Percentiles rank a stretch among this genome's conserved stretches.
phyloP scores from a whole-genome alignment of 2,329 filamentous ascomycete species.

The Curvularia eragrostidis region DNA sequence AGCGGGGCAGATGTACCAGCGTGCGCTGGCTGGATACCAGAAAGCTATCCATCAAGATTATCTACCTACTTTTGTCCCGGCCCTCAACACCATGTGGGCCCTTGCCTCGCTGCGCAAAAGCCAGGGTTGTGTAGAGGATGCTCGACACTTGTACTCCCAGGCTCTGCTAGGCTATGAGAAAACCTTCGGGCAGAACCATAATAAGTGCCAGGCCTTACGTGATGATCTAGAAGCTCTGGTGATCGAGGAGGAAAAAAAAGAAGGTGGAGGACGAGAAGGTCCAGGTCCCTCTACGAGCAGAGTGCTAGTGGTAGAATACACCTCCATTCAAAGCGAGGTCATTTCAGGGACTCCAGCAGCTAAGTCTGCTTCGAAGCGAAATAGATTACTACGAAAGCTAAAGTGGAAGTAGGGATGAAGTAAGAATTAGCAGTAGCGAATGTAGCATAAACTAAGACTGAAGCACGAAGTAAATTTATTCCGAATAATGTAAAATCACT shows the following conservation, averaged over 20 bases:
- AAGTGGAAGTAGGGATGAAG: neutral
- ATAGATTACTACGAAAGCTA: neutral
- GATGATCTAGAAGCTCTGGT: constrained; percentile 1
- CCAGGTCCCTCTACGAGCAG: neutral
- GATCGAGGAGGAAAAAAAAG: neutral
- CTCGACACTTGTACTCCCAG: constrained; percentile 16
- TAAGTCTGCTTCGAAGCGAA: neutral
- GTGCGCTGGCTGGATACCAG: constrained; percentile 15
- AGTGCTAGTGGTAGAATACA: neutral
- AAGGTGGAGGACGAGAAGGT: neutral
- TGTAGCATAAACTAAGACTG: neutral
- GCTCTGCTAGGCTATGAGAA: constrained; percentile 18
- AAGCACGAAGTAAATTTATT: neutral
- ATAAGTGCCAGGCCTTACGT: constrained; percentile 2
- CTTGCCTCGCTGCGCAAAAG: neutral
- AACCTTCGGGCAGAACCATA: constrained; percentile 1
- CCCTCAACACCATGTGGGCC: neutral
- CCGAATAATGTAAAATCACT: neutral
- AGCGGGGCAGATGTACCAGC: constrained; percentile 18
- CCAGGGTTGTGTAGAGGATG: constrained; percentile 14
- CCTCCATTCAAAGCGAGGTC: neutral
- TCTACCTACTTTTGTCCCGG: neutral
- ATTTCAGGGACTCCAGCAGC: neutral
- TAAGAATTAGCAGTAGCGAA: neutral
- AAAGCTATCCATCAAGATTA: neutral